Evolutionary conservation across 2,329 filamentous ascomycete species (phyloP), one percentile per base, ranked within the genome.

Genomic region (Drechmeria coniospora): DNA sequence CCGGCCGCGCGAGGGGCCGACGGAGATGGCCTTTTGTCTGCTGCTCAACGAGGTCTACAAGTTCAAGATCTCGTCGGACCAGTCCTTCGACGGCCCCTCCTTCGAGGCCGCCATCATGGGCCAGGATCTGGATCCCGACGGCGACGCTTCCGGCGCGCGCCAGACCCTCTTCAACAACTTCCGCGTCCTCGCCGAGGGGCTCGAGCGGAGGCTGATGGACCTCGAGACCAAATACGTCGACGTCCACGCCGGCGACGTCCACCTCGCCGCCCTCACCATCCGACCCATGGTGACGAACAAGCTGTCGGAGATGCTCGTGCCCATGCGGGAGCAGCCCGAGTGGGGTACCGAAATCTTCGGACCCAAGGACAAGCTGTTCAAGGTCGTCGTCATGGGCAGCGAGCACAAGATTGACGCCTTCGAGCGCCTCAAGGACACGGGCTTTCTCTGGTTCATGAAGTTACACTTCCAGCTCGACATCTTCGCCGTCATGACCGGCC

Each of bases 11-110:
- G 63, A 70, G 2, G 66, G 67, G 0, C 66, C 68, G 3, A 74
- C 68, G 0, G 68, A 74, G 34, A 74, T 74, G 68, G 63, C 65
- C 1, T 69, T 70, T 34, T 59, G 59, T 34, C 39, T 73, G 18
- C 46, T 70, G 8, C 49, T 55, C 4, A 63, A 60, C 45, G 60
- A 63, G 26, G 51, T 72, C 3, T 58, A 57, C 23, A 56, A 56
- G 19, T 63, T 68, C 32, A 50, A 71, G 31, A 45, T 63, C 13
- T 53, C 49, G 2, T 55, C 60, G 5, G 57, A 60, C 17, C 43
- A 46, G 9, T 43, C 47, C 8, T 45, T 51, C 11, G 57, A 63
- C 9, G 54, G 49, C 1, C 57, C 60, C 1, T 57, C 56, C 1
- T 50, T 70, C 15, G 66, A 72, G 34, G 49, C 56, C 8, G 54